Base-by-base conservation (phyloP, 352 stramenopile species). In the Thalassiosira sp. region DNA sequence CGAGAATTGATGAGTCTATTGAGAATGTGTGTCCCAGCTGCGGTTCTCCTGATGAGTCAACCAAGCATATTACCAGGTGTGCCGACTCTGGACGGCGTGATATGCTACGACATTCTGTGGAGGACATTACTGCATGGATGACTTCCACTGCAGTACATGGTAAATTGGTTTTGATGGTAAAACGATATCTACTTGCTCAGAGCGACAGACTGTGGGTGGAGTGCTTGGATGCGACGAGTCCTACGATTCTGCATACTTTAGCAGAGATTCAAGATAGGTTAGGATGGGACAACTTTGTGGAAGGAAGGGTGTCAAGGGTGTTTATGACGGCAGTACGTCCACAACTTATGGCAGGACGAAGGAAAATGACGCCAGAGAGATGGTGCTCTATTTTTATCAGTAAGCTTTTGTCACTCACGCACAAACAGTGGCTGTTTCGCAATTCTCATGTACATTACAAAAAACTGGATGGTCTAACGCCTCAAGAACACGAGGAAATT, bases 1-100 rank as follows among this genome's bases (percentile, higher is more conserved):
- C 43, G 1, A 15, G 54, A 2, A 66, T 58, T 18, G 61, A 71
- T 24, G 1, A 15, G 2, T 22, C 57, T 6, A 33, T 56, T 8
- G 35, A 40, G 10, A 73, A 69, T 56, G 10, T 66, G 3, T 79
- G 54, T 24, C 69, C 43, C 6, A 77, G 65, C 43, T 84, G 68
- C 49, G 68, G 61, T 15, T 6, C 15, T 6, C 0, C 33, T 0
- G 42, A 76, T 28, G 63, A 84, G 54, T 58, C 25, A 5, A 25
- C 63, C 2, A 46, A 3, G 5, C 76, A 84, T 15, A 79, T 84
- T 1, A 76, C 64, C 6, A 51, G 56, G 5, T 84, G 76, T 22
- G 28, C 0, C 1, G 69, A 79, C 20, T 5, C n/a, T 0, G 64
- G 56, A 6, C 20, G 57, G 1, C 3, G 20, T 0, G 13, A 54